Evolutionary conservation across 257 asterid genomes (phyloP), one percentile per base, ranked within the genome.

Genomic region (Solanum arcanum): DNA sequence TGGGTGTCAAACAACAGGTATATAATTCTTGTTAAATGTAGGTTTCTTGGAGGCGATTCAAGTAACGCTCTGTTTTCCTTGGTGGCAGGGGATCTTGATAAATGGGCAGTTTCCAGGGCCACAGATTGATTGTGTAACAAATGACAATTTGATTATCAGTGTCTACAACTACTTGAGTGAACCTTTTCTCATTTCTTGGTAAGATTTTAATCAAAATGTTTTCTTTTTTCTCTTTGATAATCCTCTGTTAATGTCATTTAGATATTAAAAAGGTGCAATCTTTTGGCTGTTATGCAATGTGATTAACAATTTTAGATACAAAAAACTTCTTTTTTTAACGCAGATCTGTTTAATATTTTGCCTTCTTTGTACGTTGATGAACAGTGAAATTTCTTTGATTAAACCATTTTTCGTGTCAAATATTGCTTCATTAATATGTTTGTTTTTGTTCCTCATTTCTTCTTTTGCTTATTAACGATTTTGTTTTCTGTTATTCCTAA

Each of bases 21-120:
- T n/a, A 42, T 42, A n/a, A 42, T 42, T 42, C n/a, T 78, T 78
- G n/a, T 14, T 44, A 15, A 15, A 46, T 47, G 25, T 46, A 47
- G 9, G 66, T 82, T 86, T 81, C 49, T 52, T 60, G 62, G 41
- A 25, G 62, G 83, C 33, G 6, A 9, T 47, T 47, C 12, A 5
- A 73, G 3, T 44, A 77, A 77, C 3, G 23, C 18, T 27, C 25
- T 78, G 84, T 9, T 78, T 47, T 27, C 31, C 31, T 21, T 49
- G 11, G 29, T 80, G 68, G 93, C 95, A 97, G 99, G 99, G 95
- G 8, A 95, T 97, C 87, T 89, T 95, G 96, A 95, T 97, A 49
- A 97, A 97, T 87, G 98, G 98, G 74, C 98, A 94, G 94, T 97
- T 95, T 88, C 99, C 98, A n/a, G 99, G 98, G 85, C 99, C 99